Evolutionary conservation across 768 basidiomycete genomes (phyloP).

Genomic region (Kwoniella bestiolae): DNA sequence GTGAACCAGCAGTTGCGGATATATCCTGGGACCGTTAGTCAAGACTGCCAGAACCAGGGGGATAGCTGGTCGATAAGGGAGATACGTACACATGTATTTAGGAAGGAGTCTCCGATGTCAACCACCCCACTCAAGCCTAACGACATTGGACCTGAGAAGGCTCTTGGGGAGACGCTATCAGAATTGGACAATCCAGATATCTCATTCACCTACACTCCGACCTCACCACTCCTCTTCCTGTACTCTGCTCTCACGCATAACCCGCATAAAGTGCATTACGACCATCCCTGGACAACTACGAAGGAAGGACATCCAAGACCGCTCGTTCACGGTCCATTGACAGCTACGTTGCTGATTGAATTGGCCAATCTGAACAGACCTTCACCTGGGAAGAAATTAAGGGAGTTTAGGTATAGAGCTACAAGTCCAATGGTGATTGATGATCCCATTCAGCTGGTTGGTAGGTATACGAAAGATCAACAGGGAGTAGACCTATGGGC

Average conservation of each 20-base stretch:
- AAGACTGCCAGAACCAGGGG: not conserved
- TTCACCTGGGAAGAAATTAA: conserved; percentile 55
- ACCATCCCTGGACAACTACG: conserved; percentile 70
- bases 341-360: conserved; percentile 78
- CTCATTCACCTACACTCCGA: conserved; percentile 70
- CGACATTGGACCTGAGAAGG: not conserved
- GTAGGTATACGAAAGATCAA: conserved; percentile 50
- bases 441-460: conserved; percentile 33
- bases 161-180: no score
- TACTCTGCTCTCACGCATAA: conserved; percentile 88
- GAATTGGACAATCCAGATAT: conserved; percentile 53
- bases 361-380: conserved; percentile 49
- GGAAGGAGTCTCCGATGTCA: conserved; percentile 6
- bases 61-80: conserved; percentile 38
- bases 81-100: conserved; percentile 51
- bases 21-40: conserved; percentile 1
- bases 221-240: conserved; percentile 74
- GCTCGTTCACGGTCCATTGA: conserved; percentile 83
- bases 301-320: conserved; percentile 75
- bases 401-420: conserved; percentile 71
- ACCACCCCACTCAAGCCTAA: not conserved
- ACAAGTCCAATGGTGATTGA: conserved; percentile 61
- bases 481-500: conserved; percentile 66
- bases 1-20: conserved; percentile 44
- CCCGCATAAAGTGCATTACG: conserved; percentile 80